Conservation (phyloP, 2,329 filamentous ascomycete species). For the Aureobasidium sp. region DNA sequence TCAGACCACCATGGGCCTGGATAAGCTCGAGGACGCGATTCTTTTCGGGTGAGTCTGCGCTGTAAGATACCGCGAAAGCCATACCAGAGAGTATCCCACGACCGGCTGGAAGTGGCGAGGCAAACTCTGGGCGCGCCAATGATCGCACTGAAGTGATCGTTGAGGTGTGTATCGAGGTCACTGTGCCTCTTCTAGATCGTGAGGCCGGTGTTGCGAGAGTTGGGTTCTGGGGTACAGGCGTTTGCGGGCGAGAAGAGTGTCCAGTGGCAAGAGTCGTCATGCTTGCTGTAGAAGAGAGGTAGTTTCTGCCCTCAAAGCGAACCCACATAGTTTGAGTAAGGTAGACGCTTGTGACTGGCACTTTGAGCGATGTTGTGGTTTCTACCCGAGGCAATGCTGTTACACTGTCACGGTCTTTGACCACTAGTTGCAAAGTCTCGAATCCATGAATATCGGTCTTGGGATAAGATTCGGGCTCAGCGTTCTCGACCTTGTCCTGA, state of each 20-base stretch:
- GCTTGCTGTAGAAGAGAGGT: slow-evolving; percentile 19
- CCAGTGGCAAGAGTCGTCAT: slow-evolving; percentile 8
- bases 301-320: slow-evolving; percentile 34
- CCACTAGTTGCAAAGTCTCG: slow-evolving; percentile 34
- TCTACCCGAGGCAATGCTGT: slow-evolving; percentile 8
- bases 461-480: slow-evolving; percentile 26
- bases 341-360: slow-evolving; percentile 38
- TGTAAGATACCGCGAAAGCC: slow-evolving; percentile 79
- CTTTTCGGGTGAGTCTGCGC: slow-evolving; percentile 38
- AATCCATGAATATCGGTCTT: slow-evolving; percentile 38
- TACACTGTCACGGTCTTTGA: slow-evolving; percentile 35
- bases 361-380: slow-evolving; percentile 29
- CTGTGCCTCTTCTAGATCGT: slow-evolving; percentile 36
- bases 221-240: slow-evolving; percentile 27
- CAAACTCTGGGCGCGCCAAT: slow-evolving; percentile 11
- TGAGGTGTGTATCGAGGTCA: slow-evolving; percentile 5
- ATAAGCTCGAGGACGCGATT: slow-evolving; percentile 57
- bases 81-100: slow-evolving; percentile 64
- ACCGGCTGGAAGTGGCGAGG: slow-evolving; percentile 20
- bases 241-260: slow-evolving; percentile 16
- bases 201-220: slow-evolving; percentile 43
- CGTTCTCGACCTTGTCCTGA: slow-evolving; percentile 29
- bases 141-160: slow-evolving; percentile 5
- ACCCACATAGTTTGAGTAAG: slow-evolving; percentile 38
- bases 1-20: slow-evolving; percentile 59